Percentiles rank a stretch among this genome's conserved stretches.
Evolutionary conservation across 768 basidiomycete genomes (phyloP).

Genomic region (Amanita pseudoporphyria): DNA sequence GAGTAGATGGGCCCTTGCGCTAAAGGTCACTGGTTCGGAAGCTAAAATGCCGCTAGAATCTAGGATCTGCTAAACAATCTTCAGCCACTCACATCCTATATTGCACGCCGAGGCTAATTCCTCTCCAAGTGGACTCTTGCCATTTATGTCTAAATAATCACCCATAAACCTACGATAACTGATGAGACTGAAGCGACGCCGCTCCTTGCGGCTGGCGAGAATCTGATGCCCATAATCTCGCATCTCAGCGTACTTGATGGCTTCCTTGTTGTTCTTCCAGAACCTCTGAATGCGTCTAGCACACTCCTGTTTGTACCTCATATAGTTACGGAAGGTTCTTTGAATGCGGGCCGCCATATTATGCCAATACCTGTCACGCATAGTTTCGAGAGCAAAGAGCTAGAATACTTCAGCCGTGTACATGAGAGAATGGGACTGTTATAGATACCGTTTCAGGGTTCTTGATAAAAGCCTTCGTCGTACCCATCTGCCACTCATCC

Average conservation of each 20-base stretch:
- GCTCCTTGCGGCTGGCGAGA: slow-evolving; percentile 85
- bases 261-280: slow-evolving; percentile 98
- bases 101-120: slow-evolving; percentile 65
- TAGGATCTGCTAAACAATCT: not conserved
- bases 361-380: slow-evolving; percentile 99
- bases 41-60: slow-evolving; percentile 2
- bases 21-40: slow-evolving; percentile 80
- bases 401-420: slow-evolving; percentile 21
- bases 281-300: slow-evolving; percentile 93
- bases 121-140: slow-evolving; percentile 66
- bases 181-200: slow-evolving; percentile 85
- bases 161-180: slow-evolving; percentile 94
- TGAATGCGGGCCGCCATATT: slow-evolving; percentile 98
- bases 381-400: slow-evolving; percentile 97
- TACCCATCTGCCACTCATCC: slow-evolving; percentile 99
- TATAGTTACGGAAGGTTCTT: slow-evolving; percentile 91
- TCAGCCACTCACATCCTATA: slow-evolving; percentile 51
- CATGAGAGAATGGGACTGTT: not conserved
- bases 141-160: slow-evolving; percentile 90
- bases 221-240: slow-evolving; percentile 95
- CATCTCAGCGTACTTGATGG: slow-evolving; percentile 77
- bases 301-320: slow-evolving; percentile 92
- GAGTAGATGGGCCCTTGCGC: slow-evolving; percentile 69
- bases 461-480: slow-evolving; percentile 98
- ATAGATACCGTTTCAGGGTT: slow-evolving; percentile 87